These are phyloP conservation scores for Selenicereus undatus DNA, from an alignment of 148 eudicot species.

Conservation along the genomic window DNA sequence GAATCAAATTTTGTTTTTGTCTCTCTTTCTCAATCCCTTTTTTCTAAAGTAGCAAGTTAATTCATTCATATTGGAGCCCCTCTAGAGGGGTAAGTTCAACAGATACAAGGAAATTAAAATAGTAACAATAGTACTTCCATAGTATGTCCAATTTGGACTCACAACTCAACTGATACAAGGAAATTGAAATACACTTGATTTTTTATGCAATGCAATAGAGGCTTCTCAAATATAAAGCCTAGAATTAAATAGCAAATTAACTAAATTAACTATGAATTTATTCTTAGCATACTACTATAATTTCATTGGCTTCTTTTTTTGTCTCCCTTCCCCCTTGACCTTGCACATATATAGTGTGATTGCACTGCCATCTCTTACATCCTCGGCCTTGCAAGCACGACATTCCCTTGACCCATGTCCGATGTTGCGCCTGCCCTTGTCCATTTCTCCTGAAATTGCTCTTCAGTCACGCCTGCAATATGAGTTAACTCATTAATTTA, in stretches of 20 bases:
- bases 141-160: not conserved
- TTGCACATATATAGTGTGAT: not conserved
- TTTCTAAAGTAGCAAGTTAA: too few relatives aligned
- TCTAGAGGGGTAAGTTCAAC: too few relatives aligned
- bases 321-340: not conserved
- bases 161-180: not conserved
- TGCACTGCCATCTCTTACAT: not conserved
- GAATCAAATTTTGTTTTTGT: too few relatives aligned
- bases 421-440: constrained; percentile 45
- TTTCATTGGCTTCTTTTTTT: not conserved
- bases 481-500: too few relatives aligned
- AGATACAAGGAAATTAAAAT: too few relatives aligned
- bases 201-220: not conserved
- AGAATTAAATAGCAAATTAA: not conserved
- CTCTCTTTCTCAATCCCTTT: too few relatives aligned
- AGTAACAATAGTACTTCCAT: not conserved
- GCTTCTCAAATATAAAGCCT: not conserved
- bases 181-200: not conserved
- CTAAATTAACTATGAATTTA: not conserved
- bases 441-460: constrained; percentile 63
- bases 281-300: not conserved
- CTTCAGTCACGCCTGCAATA: constrained; percentile 64
- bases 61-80: too few relatives aligned
- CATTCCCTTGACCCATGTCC: not conserved
- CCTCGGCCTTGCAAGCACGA: not conserved